Base-by-base conservation (phyloP, 495 filamentous ascomycete genomes). In the Xylaria intraflava region DNA sequence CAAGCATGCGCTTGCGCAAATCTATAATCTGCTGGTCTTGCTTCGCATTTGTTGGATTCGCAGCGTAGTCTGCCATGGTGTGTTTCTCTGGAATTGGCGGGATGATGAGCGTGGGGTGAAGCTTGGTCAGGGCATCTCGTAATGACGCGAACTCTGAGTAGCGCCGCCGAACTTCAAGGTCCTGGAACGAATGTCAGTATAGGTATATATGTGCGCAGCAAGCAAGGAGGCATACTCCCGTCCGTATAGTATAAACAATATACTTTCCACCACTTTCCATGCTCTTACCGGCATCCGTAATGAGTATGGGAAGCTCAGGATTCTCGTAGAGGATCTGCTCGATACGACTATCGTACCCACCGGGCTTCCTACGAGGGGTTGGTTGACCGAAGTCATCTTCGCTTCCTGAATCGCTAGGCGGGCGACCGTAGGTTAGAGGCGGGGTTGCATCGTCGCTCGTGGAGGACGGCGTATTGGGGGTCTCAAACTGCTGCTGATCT, bases 11-110 rank as follows among this genome's bases (percentile, higher is more conserved):
- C 67, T 96, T 96, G 46, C 93, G 81, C 35, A 96, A 76, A 57
- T 98, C 93, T 52, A 98, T 98, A 40, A 96, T 97, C 54, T 88
- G 85, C 27, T 87, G 84, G 67, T 98, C 94, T 70, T 97, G 93
- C 69, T 96, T 98, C 24, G 93, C 93, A 65, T 91, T 95, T 26
- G 93, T 96, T 0, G 93, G 93, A 58, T 95, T 96, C 17, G 94
- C 91, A 22, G 93, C 93, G 67, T 98, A 98, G 65, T 98, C 93
- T 43, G 93, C 92, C 86, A 97, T 92, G 48, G 89, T 90, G 65
- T 97, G 93, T 68, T 98, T 98, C 72, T 98, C 93, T 8, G 93
- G 93, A 57, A 98, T 98, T 2, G 93, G 93, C 0, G 93, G 93
- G 47, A 98, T 87, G 56, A 98, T 84, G 30, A 97, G 80, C 2